Percentiles rank a stretch among this genome's conserved stretches.
Conservation (phyloP, 1,284 basidiomycete species). For the Coriolopsis trogii region DNA sequence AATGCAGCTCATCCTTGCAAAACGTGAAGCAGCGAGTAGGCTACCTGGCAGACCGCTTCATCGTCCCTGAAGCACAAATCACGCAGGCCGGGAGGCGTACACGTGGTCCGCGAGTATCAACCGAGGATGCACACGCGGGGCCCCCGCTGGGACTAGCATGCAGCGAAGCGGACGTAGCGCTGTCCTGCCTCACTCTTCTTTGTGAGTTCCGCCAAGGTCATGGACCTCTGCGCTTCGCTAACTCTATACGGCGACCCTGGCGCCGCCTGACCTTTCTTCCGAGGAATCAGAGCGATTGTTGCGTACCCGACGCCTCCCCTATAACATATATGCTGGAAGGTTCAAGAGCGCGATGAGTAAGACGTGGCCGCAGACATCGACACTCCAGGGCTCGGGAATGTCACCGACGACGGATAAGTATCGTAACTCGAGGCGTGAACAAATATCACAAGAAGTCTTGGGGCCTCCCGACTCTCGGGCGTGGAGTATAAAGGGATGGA, state of each 20-base stretch:
- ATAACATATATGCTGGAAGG: not conserved
- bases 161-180: not conserved
- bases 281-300: conserved; percentile 8
- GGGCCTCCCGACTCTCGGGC: too few species aligned
- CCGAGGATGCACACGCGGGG: conserved; percentile 21
- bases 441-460: too few species aligned
- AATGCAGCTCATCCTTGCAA: too few species aligned
- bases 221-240: not conserved
- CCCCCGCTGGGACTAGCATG: not conserved
- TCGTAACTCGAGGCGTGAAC: too few species aligned
- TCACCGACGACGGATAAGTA: too few species aligned
- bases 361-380: too few species aligned
- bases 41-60: not conserved
- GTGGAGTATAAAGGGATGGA: too few species aligned
- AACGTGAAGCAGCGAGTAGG: not conserved
- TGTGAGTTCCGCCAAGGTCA: too few species aligned
- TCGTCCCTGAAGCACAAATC: not conserved
- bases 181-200: not conserved
- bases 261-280: not conserved
- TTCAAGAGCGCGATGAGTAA: too few species aligned
- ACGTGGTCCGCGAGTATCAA: conserved; percentile 13
- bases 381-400: too few species aligned
- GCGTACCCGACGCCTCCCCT: not conserved
- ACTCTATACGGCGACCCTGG: too few species aligned
- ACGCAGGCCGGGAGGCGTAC: not conserved